Base-by-base conservation (phyloP, 305 asterid species). In the Fraxinus baroniana region DNA sequence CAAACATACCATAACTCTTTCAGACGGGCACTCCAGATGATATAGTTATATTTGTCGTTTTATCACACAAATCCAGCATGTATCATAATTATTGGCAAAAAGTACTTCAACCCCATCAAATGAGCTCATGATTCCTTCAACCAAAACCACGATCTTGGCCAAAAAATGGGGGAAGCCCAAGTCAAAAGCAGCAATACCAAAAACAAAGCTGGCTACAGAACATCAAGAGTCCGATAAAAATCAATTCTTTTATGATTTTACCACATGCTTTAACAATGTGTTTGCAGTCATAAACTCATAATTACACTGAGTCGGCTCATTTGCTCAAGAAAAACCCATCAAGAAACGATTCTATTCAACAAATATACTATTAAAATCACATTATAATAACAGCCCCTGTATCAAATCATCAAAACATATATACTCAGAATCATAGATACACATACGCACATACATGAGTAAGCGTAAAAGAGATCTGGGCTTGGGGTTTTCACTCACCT, bases 251-350 rank as follows among this genome's bases (percentile, higher is more conserved):
- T n/a, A 74, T 39, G 33, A 39, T 28, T 22, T 85, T 71, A 44
- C 32, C 77, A 49, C 76, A 80, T 55, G 75, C 68, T 66, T 49
- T 64, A 77, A 39, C 81, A 62, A 83, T 71, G 74, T 37, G 60
- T 17, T 49, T 41, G 75, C 82, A 44, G 33, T 77, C 83, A 76
- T 12, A 35, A 77, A 26, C 60, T 36, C 80, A 49, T 5, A 74
- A 79, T 18, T 49, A 84, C 28, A 37, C 44, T 3, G 33, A 74
- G 60, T 86, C 85, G 80, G 39, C 79, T 82, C 82, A 84, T 64
- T 20, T 79, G 33, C 68, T 75, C 66, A 74, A 60, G 6, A 71
- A 78, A 52, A 52, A 26, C 72, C 52, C 68, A 75, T 52, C 80
- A 81, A 78, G 20, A 79, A 81, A 36, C 71, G 66, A 80, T 62